phyloP scores from a whole-genome alignment of 2,329 filamentous ascomycete species.

The Aspergillus sp. region DNA sequence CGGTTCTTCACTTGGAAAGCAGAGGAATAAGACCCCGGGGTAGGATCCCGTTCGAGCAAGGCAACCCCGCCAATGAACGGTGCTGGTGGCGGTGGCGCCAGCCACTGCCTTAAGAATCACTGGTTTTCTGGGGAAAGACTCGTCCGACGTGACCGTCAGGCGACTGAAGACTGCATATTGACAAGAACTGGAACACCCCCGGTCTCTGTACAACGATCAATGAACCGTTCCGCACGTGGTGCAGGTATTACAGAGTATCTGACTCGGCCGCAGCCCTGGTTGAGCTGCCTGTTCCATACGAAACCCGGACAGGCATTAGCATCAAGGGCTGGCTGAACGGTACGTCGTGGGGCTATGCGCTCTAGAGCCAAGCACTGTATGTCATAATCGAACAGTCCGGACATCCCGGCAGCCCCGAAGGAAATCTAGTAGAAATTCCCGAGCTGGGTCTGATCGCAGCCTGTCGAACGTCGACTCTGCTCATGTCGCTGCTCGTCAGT shows the following conservation, averaged over 20 bases:
- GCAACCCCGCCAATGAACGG: not conserved
- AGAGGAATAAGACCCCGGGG: not conserved
- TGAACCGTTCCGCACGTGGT: slow-evolving; percentile 1
- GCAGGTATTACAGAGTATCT: not conserved
- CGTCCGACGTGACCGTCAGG: not conserved
- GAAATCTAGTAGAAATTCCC: not conserved
- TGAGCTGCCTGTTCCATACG: not conserved
- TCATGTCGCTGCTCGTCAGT: not conserved
- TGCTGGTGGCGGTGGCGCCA: not conserved
- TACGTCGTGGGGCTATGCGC: not conserved
- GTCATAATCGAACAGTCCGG: not conserved
- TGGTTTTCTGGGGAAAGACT: not conserved
- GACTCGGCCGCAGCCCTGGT: not conserved
- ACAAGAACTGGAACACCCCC: not conserved
- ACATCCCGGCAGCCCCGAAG: not conserved
- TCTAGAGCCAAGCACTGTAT: not conserved
- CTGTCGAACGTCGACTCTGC: not conserved
- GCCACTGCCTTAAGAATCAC: not conserved
- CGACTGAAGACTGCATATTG: not conserved
- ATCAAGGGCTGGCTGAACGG: slow-evolving; percentile 7
- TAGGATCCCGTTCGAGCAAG: not conserved
- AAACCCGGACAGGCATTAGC: not conserved
- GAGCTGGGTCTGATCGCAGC: slow-evolving; percentile 1
- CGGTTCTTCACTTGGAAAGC: not conserved
- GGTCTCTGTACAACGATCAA: not conserved